Percentiles rank a stretch among this genome's conserved stretches.
Conservation (phyloP, 2,329 filamentous ascomycete species). For the Chrysosporium keratinophilum region DNA sequence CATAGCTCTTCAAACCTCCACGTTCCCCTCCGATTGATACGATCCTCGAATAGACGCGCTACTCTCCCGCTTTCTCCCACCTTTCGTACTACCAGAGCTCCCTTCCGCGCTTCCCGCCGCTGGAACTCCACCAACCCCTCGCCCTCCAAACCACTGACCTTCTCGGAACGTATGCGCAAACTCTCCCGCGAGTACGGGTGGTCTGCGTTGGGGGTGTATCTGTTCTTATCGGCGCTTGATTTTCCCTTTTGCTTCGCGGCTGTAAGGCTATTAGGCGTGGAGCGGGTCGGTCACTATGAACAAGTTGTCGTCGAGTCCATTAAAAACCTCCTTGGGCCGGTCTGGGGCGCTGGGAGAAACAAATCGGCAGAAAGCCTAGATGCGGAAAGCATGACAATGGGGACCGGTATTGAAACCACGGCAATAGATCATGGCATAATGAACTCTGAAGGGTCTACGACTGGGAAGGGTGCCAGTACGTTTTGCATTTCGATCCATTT, state of each 20-base stretch:
- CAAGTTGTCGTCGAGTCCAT: conserved; percentile 34
- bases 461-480: conserved; percentile 16
- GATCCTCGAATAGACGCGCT: neutral
- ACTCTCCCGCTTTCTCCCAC: neutral
- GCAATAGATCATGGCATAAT: conserved; percentile 9
- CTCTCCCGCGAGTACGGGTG: conserved; percentile 90
- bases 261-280: conserved; percentile 71
- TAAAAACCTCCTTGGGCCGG: conserved; percentile 23
- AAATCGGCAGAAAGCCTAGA: neutral
- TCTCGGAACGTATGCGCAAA: conserved; percentile 66
- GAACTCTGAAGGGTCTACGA: neutral
- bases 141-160: conserved; percentile 30
- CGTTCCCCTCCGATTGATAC: neutral
- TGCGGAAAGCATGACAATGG: neutral
- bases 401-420: neutral
- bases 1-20: conserved; percentile 4
- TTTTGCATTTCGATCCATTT: neutral
- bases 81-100: conserved; percentile 4
- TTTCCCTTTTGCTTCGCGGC: conserved; percentile 92
- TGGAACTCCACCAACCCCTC: conserved; percentile 22
- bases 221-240: conserved; percentile 71
- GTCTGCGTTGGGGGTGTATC: conserved; percentile 84
- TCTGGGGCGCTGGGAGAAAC: conserved; percentile 22
- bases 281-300: conserved; percentile 59
- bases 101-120: conserved; percentile 17